A percentile compares a stretch with the other conserved stretches of the same genome.
These are phyloP conservation scores for Fusarium sp. DNA, from an alignment of 2,329 filamentous ascomycete species.

Conservation along the genomic window DNA sequence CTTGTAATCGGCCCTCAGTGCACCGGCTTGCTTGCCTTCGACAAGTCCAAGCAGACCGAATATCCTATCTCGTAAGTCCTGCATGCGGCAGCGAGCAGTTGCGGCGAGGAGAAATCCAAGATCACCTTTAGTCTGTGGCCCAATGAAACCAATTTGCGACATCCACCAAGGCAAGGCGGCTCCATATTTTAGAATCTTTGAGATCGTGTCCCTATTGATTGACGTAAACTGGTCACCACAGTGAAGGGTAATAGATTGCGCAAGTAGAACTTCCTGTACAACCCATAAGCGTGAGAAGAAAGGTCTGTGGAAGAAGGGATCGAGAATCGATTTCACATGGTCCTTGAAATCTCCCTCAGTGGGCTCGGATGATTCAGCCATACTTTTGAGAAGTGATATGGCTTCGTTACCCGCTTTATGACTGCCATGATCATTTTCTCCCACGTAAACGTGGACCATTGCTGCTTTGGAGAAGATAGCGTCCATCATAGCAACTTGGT, in stretches of 20 bases:
- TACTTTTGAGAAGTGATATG: slow-evolving; percentile 5
- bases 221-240: slow-evolving; percentile 10
- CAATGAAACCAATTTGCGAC: slow-evolving; percentile 13
- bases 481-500: slow-evolving; percentile 33
- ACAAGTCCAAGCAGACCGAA: slow-evolving; percentile 32
- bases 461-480: slow-evolving; percentile 24
- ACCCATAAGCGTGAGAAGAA: slow-evolving; percentile 36
- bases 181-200: not conserved
- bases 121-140: not conserved
- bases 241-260: slow-evolving; percentile 15
- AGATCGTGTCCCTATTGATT: slow-evolving; percentile 9
- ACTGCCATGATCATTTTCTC: slow-evolving; percentile 10
- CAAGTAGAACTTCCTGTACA: slow-evolving; percentile 31
- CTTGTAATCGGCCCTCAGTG: slow-evolving; percentile 23
- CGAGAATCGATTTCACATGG: not conserved
- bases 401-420: not conserved
- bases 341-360: not conserved
- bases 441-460: slow-evolving; percentile 26
- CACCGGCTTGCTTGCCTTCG: not conserved
- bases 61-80: slow-evolving; percentile 29
- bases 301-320: slow-evolving; percentile 14
- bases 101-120: slow-evolving; percentile 17
- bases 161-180: slow-evolving; percentile 22
- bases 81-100: slow-evolving; percentile 19
- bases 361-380: not conserved